These are phyloP conservation scores for Proliferodiscus dingleyae DNA, from an alignment of 2,329 filamentous ascomycete species.

Conservation along the genomic window DNA sequence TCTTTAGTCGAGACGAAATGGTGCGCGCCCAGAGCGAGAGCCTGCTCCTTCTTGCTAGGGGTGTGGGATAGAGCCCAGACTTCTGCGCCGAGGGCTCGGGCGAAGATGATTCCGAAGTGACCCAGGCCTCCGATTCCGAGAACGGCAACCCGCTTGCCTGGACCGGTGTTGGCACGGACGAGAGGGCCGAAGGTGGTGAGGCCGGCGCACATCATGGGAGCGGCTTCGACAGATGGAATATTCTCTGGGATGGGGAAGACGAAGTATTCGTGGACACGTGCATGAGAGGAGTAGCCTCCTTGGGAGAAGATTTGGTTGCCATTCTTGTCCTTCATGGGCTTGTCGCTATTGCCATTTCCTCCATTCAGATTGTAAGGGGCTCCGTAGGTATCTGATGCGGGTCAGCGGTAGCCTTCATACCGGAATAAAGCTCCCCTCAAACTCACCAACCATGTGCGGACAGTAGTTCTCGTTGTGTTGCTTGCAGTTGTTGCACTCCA, in stretches of 20 bases:
- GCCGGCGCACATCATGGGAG: conserved; percentile 72
- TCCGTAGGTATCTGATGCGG: conserved; percentile 12
- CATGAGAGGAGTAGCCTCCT: conserved; percentile 32
- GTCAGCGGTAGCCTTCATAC: too few species aligned
- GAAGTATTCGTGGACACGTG: conserved; percentile 53
- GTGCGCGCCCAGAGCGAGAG: conserved; percentile 55
- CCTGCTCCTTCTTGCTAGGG: conserved; percentile 51
- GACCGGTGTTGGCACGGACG: conserved; percentile 39
- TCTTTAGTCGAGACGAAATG: conserved; percentile 48
- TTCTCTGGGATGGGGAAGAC: conserved; percentile 50
- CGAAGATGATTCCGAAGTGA: conserved; percentile 66
- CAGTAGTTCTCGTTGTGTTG: conserved; percentile 25
- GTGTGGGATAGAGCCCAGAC: conserved; percentile 61
- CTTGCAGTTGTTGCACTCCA: conserved; percentile 37
- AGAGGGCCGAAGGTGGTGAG: conserved; percentile 55
- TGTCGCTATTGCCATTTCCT: conserved; percentile 15
- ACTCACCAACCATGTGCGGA: conserved; percentile 19
- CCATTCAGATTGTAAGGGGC: conserved; percentile 23
- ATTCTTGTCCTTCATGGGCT: conserved; percentile 20
- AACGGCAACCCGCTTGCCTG: conserved; percentile 61
- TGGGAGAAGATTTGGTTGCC: conserved; percentile 23
- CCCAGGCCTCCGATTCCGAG: conserved; percentile 70
- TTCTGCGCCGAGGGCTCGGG: conserved; percentile 64
- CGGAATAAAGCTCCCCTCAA: too few species aligned
- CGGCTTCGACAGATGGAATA: conserved; percentile 44